Conservation (phyloP, 345 rosid species). For the Syzygium aqueum region DNA sequence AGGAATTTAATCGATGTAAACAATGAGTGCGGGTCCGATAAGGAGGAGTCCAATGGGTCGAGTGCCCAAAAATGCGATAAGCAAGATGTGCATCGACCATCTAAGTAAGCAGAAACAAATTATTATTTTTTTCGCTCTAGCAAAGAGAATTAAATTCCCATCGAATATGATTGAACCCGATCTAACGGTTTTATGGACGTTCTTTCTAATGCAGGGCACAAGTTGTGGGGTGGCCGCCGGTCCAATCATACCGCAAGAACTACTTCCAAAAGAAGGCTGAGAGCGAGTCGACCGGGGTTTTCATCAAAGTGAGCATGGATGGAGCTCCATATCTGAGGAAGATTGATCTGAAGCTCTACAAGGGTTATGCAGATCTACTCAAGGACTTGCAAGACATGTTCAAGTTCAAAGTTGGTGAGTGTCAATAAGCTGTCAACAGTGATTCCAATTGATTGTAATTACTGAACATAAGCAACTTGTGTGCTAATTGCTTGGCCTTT, state of each 20-base stretch:
- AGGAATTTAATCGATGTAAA: conserved; percentile 41
- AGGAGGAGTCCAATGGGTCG: background rate
- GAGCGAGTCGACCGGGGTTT: conserved; percentile 32
- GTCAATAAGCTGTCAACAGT: background rate
- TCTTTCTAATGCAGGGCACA: conserved; percentile 32
- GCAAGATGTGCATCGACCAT: conserved; percentile 32
- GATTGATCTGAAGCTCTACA: conserved; percentile 57
- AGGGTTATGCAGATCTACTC: conserved; percentile 48
- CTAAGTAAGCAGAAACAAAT: conserved; percentile 43
- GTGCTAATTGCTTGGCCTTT: background rate
- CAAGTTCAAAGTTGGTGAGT: conserved; percentile 47
- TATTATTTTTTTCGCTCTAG: background rate
- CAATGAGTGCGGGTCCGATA: conserved; percentile 1
- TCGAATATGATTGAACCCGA: background rate
- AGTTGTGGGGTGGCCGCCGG: conserved; percentile 80
- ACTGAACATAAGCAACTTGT: background rate
- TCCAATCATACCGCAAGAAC: conserved; percentile 59
- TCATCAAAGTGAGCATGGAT: conserved; percentile 83
- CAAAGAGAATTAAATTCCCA: background rate
- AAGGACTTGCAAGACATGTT: conserved; percentile 67
- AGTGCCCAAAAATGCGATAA: background rate
- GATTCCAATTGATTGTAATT: background rate
- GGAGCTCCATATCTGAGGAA: conserved; percentile 85
- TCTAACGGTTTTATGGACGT: background rate
- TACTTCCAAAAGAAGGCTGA: conserved; percentile 39